phyloP scores from a whole-genome alignment of 2,329 filamentous ascomycete genomes.

The Fusarium sp. region DNA sequence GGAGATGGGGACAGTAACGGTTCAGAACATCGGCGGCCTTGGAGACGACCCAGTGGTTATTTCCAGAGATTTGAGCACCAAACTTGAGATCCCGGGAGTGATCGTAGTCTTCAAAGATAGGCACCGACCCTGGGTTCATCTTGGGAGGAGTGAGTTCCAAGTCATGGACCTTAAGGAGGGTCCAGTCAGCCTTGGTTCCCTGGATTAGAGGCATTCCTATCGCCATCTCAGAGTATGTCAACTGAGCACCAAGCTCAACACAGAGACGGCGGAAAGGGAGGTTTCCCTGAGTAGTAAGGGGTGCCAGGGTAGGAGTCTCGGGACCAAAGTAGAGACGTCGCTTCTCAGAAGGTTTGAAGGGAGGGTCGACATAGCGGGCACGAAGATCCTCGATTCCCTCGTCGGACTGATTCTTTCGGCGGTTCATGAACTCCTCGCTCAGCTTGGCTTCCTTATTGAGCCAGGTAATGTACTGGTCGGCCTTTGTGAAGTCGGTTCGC shows the following conservation, averaged over 20 bases:
- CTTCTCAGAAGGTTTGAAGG: constrained; percentile 91
- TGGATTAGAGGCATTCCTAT: constrained; percentile 89
- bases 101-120: constrained; percentile 78
- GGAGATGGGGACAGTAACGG: constrained; percentile 78
- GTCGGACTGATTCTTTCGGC: constrained; percentile 53
- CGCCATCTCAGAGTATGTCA: constrained; percentile 99
- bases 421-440: constrained; percentile 52
- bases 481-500: constrained; percentile 72
- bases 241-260: constrained; percentile 84
- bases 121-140: constrained; percentile 60
- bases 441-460: constrained; percentile 67
- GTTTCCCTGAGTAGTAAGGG: constrained; percentile 95
- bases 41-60: constrained; percentile 87
- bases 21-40: constrained; percentile 87
- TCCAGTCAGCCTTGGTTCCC: constrained; percentile 92
- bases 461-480: constrained; percentile 81
- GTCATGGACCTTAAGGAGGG: constrained; percentile 89
- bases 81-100: constrained; percentile 85
- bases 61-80: constrained; percentile 90
- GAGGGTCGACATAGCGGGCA: constrained; percentile 83
- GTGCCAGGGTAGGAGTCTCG: constrained; percentile 92
- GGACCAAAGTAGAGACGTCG: constrained; percentile 90
- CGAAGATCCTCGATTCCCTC: constrained; percentile 71
- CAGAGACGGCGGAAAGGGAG: constrained; percentile 92
- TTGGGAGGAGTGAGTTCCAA: constrained; percentile 78